phyloP scores from a whole-genome alignment of 2,329 filamentous ascomycete species.

The Alternaria longipes region DNA sequence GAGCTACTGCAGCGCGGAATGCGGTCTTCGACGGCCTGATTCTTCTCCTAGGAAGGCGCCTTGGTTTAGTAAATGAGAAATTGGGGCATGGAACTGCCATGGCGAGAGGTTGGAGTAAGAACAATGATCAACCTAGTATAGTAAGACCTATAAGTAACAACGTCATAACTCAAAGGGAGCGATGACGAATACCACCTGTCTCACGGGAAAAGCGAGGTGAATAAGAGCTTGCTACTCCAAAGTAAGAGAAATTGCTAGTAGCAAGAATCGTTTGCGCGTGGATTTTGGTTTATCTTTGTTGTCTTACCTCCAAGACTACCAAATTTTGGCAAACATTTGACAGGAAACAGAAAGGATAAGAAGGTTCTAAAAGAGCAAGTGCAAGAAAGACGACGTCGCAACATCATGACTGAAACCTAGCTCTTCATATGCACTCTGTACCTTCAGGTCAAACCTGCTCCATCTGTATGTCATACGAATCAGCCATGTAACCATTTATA shows the following conservation, averaged over 20 bases:
- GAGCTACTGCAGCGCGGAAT: not conserved
- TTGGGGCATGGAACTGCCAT: not conserved
- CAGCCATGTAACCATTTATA: not conserved
- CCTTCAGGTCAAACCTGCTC: too few species aligned
- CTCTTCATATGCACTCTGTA: not conserved
- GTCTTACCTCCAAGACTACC: not conserved
- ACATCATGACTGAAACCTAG: not conserved
- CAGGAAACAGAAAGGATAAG: not conserved
- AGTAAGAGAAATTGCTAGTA: not conserved
- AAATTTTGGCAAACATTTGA: not conserved
- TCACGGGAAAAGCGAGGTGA: not conserved
- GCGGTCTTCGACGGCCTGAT: not conserved
- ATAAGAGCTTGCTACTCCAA: not conserved
- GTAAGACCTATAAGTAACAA: not conserved
- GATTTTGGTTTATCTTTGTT: not conserved
- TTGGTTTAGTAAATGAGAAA: not conserved
- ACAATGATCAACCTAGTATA: not conserved
- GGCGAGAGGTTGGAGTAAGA: not conserved
- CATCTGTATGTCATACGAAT: not conserved
- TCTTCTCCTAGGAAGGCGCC: not conserved
- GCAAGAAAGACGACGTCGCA: not conserved
- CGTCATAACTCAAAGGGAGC: not conserved
- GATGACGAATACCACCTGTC: not conserved
- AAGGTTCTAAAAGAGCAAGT: not conserved
- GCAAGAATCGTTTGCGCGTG: not conserved